Conservation (phyloP, 73 alveolate species). For the Urostyla sp. region DNA sequence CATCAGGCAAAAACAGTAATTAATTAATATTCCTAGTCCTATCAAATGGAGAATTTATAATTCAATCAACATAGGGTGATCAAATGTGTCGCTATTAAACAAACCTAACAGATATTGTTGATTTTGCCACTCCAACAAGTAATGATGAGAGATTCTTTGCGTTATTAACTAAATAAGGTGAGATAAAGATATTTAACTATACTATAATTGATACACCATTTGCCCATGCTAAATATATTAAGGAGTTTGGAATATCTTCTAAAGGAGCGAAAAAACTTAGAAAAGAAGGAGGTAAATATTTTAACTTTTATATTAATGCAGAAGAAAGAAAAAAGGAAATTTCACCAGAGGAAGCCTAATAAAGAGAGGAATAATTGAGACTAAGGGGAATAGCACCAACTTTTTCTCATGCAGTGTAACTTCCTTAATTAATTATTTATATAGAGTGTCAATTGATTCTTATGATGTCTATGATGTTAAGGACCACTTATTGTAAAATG, state of each 20-base stretch:
- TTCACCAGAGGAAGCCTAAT: too few species aligned
- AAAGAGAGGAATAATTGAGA: too few species aligned
- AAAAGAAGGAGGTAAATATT: neutral
- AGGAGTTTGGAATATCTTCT: conserved; percentile 10
- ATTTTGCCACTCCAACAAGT: conserved; percentile 21
- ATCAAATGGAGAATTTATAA: conserved; percentile 12
- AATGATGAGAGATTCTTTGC: conserved; percentile 30
- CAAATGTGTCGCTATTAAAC: neutral
- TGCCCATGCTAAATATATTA: neutral
- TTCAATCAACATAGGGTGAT: conserved; percentile 4
- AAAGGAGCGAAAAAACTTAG: too few species aligned
- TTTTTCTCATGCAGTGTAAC: conserved; percentile 11
- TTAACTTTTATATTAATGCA: neutral
- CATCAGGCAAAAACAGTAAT: too few species aligned
- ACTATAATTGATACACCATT: conserved; percentile 2
- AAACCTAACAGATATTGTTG: conserved; percentile 9
- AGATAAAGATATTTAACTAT: conserved; percentile 1
- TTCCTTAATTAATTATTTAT: neutral
- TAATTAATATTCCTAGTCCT: neutral
- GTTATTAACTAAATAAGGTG: neutral
- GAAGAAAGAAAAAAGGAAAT: neutral
- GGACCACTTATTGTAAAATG: neutral
- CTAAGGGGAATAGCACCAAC: conserved; percentile 4
- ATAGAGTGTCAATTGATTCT: conserved; percentile 7
- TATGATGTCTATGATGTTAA: too few species aligned